Evolutionary conservation across 768 basidiomycete genomes (phyloP).

Genomic region (Suillus spraguei): DNA sequence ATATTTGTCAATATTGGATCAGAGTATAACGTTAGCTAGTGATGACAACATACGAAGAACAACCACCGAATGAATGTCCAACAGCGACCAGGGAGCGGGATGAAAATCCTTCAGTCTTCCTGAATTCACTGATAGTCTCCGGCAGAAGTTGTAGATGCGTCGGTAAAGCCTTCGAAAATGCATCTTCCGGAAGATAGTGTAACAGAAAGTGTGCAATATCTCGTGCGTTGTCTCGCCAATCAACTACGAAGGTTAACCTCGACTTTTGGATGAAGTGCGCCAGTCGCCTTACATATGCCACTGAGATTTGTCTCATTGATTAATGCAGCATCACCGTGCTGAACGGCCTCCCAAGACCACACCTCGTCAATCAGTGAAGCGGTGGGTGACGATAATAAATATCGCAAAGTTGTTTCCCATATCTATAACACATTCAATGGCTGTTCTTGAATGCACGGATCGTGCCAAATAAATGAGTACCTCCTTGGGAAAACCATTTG

Average conservation of each 20-base stretch:
- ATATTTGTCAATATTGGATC: slow-evolving; percentile 4
- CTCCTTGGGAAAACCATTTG: slow-evolving; percentile 90
- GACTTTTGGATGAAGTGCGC: not conserved
- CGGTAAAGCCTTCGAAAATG: slow-evolving; percentile 43
- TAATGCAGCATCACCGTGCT: slow-evolving; percentile 84
- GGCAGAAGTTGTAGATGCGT: slow-evolving; percentile 55
- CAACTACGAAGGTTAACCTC: slow-evolving; percentile 44
- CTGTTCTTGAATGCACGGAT: not conserved
- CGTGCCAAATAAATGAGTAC: slow-evolving; percentile 32
- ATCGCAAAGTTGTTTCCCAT: slow-evolving; percentile 71
- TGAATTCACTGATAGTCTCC: slow-evolving; percentile 39
- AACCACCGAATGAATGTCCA: slow-evolving; percentile 88
- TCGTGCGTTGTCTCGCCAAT: slow-evolving; percentile 77
- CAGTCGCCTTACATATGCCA: slow-evolving; percentile 52
- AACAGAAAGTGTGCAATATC: slow-evolving; percentile 79
- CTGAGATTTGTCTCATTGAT: slow-evolving; percentile 63
- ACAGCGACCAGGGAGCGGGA: slow-evolving; percentile 63
- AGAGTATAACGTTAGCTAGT: not conserved
- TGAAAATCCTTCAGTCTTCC: slow-evolving; percentile 50
- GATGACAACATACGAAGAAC: slow-evolving; percentile 58
- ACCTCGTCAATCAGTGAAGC: slow-evolving; percentile 60
- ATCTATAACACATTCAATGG: slow-evolving; percentile 46
- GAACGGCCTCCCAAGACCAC: slow-evolving; percentile 82
- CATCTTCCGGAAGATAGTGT: slow-evolving; percentile 59
- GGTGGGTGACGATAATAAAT: slow-evolving; percentile 50